A percentile compares a stretch with the other conserved stretches of the same genome.
phyloP scores from a whole-genome alignment of 164 flowering plant genomes.

The Liquidambar formosana region DNA sequence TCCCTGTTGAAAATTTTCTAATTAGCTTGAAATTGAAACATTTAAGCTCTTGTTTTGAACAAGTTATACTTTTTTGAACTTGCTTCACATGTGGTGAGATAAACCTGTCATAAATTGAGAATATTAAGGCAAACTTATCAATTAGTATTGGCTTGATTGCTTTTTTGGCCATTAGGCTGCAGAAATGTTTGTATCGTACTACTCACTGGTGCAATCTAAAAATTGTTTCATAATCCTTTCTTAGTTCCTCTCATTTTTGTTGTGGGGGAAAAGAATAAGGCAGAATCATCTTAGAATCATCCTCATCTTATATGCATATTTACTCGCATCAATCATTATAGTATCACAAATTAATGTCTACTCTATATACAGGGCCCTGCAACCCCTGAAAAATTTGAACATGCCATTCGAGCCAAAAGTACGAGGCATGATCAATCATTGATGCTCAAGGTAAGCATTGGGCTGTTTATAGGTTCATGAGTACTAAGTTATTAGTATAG shows the following conservation, averaged over 20 bases:
- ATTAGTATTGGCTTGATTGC: too few species aligned
- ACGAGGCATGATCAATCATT: slow-evolving; percentile 31
- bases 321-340: neutral
- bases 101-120: too few species aligned
- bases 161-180: too few species aligned
- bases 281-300: neutral
- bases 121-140: too few species aligned
- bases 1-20: too few species aligned
- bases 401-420: slow-evolving; percentile 28
- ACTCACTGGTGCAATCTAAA: too few species aligned
- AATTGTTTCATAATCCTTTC: too few species aligned
- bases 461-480: neutral
- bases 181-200: too few species aligned
- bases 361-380: slow-evolving; percentile 44
- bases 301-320: neutral
- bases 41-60: too few species aligned
- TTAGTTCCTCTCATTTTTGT: neutral
- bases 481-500: neutral
- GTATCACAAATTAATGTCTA: neutral
- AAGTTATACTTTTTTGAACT: too few species aligned
- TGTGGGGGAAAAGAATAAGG: neutral
- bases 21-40: too few species aligned
- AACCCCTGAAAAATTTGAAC: slow-evolving; percentile 66
- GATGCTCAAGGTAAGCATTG: slow-evolving; percentile 38
- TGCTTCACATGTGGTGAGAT: too few species aligned